Percentiles rank a stretch among this genome's conserved stretches.
These are phyloP conservation scores for Tremellales sp. DNA, from an alignment of 1,284 basidiomycete genomes.

Conservation along the genomic window DNA sequence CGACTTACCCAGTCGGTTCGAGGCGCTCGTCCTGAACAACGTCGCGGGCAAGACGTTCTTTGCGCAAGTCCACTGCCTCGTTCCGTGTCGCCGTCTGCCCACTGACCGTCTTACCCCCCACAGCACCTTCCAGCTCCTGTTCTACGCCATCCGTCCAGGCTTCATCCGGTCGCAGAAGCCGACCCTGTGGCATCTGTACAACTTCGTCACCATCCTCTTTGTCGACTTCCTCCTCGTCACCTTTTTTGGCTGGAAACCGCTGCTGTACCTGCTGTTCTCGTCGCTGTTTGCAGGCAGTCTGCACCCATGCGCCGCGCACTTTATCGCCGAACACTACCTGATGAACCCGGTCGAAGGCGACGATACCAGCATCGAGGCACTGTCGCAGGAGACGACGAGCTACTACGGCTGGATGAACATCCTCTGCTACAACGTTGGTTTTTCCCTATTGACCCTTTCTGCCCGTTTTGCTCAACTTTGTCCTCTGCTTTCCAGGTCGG, in stretches of 20 bases:
- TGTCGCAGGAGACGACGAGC: conserved; percentile 85
- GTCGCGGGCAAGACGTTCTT: conserved; percentile 98
- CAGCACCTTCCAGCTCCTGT: conserved; percentile 92
- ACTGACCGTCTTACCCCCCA: conserved; percentile 5
- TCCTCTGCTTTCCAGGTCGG: conserved; percentile 62
- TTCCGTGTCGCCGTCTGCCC: background rate
- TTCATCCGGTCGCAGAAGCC: conserved; percentile 80
- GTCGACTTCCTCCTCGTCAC: conserved; percentile 69
- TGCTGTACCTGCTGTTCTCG: conserved; percentile 79
- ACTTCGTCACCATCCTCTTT: conserved; percentile 64
- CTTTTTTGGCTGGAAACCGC: conserved; percentile 60
- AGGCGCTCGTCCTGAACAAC: conserved; percentile 84
- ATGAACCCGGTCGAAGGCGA: conserved; percentile 64
- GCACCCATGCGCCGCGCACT: conserved; percentile 94
- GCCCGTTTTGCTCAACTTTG: conserved; percentile 1
- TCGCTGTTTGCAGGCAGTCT: conserved; percentile 93
- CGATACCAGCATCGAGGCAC: conserved; percentile 31
- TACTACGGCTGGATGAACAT: conserved; percentile 92
- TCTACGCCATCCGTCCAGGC: conserved; percentile 95
- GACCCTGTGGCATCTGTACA: conserved; percentile 80
- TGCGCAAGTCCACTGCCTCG: conserved; percentile 58
- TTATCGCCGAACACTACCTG: conserved; percentile 94
- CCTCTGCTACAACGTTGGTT: conserved; percentile 85
- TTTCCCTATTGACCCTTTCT: background rate
- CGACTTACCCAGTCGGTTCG: conserved; percentile 82